Percentiles rank a stretch among this genome's conserved stretches.
Evolutionary conservation across 169 alveolate genomes (phyloP).

Genomic region (Eimeria falciformis): DNA sequence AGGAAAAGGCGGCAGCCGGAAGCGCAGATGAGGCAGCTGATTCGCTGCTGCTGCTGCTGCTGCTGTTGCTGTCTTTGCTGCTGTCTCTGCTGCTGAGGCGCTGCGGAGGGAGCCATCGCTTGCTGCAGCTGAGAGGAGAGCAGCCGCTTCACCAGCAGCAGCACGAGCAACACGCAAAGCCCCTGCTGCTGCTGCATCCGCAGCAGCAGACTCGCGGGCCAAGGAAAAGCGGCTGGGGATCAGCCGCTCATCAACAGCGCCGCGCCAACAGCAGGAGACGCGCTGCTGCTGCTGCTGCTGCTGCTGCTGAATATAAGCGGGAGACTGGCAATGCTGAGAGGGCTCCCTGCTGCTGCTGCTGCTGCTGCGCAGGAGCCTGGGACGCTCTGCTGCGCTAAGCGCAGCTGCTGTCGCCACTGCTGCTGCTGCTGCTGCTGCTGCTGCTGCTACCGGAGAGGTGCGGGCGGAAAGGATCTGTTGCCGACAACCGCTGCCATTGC

Average conservation of each 20-base stretch:
- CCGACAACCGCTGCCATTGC: conserved; percentile 1
- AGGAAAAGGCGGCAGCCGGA: conserved; percentile 32
- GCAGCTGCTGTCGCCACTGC: conserved; percentile 43
- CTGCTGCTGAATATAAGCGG: background rate
- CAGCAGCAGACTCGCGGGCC: conserved; percentile 3
- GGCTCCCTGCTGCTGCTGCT: conserved; percentile 37
- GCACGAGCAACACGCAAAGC: background rate
- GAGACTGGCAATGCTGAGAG: background rate
- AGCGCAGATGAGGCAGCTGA: background rate
- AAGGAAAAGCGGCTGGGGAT: background rate
- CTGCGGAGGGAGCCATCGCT: conserved; percentile 8
- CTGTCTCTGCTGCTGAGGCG: conserved; percentile 22
- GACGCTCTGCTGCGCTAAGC: conserved; percentile 8
- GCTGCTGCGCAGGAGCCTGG: conserved; percentile 32
- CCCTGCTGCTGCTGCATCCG: conserved; percentile 38
- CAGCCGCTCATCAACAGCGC: background rate
- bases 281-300: conserved; percentile 18
- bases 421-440: conserved; percentile 35
- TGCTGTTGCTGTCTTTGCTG: conserved; percentile 2
- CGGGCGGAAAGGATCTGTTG: background rate
- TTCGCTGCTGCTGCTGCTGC: conserved; percentile 39
- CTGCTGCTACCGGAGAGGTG: conserved; percentile 30
- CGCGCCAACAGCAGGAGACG: conserved; percentile 40
- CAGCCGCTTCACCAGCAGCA: conserved; percentile 18
- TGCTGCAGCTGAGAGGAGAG: conserved; percentile 28